Conservation (phyloP, 2,329 filamentous ascomycete genomes). For the Talaromyces marneffei region DNA sequence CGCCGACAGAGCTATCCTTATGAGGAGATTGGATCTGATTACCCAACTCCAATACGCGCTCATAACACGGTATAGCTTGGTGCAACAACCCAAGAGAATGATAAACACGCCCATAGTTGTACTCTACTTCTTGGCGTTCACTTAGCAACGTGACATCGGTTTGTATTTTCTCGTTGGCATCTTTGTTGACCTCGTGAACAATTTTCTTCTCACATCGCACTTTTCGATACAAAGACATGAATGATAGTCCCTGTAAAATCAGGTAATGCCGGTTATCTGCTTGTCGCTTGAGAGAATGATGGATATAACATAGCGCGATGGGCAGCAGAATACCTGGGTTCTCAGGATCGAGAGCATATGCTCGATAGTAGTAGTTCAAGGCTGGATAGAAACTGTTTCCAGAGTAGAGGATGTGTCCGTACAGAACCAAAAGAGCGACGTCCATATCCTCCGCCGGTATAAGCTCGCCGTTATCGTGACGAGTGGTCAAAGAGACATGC, state of each 20-base stretch:
- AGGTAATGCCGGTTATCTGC: conserved; percentile 85
- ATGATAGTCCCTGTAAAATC: conserved; percentile 76
- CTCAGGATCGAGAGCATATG: conserved; percentile 63
- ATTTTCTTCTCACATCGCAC: conserved; percentile 43
- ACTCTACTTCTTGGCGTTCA: conserved; percentile 69
- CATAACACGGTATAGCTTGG: conserved; percentile 68
- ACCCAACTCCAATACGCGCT: conserved; percentile 50
- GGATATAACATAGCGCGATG: conserved; percentile 77
- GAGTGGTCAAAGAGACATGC: conserved; percentile 36
- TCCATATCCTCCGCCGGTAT: conserved; percentile 55
- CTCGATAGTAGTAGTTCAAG: conserved; percentile 79
- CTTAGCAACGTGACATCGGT: conserved; percentile 30
- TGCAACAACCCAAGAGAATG: conserved; percentile 68
- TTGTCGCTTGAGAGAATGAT: conserved; percentile 83
- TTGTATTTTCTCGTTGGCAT: background rate
- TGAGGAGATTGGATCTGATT: conserved; percentile 33
- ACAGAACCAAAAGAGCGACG: conserved; percentile 75
- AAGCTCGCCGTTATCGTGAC: conserved; percentile 31
- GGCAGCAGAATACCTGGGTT: conserved; percentile 76
- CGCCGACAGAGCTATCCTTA: background rate
- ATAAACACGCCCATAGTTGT: conserved; percentile 71
- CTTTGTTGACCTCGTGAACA: background rate
- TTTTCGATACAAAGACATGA: conserved; percentile 69
- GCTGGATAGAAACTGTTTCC: conserved; percentile 79
- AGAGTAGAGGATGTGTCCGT: conserved; percentile 81